Evolutionary conservation across 1,284 basidiomycete species (phyloP), one percentile per base, ranked within the genome.

Genomic region (Papiliotrema fonsecae): DNA sequence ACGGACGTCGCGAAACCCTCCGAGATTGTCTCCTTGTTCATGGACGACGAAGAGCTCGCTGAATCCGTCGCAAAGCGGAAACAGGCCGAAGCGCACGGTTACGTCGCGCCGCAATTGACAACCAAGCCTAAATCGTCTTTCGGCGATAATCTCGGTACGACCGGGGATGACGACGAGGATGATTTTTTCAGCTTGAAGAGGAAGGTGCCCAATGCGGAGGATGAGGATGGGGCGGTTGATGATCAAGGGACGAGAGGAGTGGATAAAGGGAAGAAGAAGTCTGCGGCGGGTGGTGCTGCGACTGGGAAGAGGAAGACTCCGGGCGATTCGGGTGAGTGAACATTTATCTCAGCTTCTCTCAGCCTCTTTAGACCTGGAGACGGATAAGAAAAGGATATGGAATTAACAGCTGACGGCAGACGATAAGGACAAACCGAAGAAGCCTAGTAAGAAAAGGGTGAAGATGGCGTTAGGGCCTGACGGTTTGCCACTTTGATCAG

Each of bases 21-120:
- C 75, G 96, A 99, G 72, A 97, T 99, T 52, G 93, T 97, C 7
- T 91, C 92, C 54, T 75, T 99, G 49, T 78, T 99, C 50, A 82
- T 99, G 64, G 94, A 93, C 70, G 94, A 98, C 65, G 92, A 97
- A 52, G 70, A 73, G 41, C 58, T 73, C 2, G 72, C 72, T 22
- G 72, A 71, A 39, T 67, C 66, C 7, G 67, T 74, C 13, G 69
- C 72, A 18, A 72, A 73, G 50, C 67, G 74, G 11, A 71, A 68
- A 54, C 68, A 70, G 40, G 70, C 70, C 45, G 73, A 75, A 54
- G 69, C 70, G 42, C 70, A 72, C 47, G 70, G 68, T 16, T 69
- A 65, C 45, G 57, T 62, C 31, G 64, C 60, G 0, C 58, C 64
- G 2, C 36, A 46, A 4, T 41, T 41, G 22, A 44, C n/a, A 16